A percentile compares a stretch with the other conserved stretches of the same genome.
Conservation (phyloP, 192 early-diverging fungal genomes). For the Coemansia sp. region DNA sequence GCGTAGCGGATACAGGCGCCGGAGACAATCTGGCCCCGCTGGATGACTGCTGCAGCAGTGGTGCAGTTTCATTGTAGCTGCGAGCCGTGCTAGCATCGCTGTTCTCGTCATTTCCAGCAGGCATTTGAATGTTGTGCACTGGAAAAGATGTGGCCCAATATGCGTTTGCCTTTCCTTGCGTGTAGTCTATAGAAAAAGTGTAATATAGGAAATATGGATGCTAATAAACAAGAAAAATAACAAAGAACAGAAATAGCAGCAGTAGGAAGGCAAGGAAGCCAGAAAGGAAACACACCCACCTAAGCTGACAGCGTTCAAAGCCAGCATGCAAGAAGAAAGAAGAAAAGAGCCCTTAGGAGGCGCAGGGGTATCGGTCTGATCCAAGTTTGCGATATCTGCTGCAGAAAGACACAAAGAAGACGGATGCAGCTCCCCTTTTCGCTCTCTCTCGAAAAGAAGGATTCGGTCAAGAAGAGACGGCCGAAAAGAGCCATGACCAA, state of each 20-base stretch:
- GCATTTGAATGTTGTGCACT: not conserved
- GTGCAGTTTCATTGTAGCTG: conserved; percentile 17
- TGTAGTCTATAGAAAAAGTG: not conserved
- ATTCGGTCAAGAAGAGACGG: not conserved
- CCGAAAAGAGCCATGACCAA: conserved; percentile 2
- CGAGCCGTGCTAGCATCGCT: not conserved
- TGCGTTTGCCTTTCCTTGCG: not conserved
- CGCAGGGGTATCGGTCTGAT: no score
- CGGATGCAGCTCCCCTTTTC: no score
- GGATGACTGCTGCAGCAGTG: conserved; percentile 16
- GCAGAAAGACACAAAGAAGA: no score
- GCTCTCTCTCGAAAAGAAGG: no score
- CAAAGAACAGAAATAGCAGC: not conserved
- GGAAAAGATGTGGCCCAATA: not conserved
- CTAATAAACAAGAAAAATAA: not conserved
- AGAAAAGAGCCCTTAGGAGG: not conserved
- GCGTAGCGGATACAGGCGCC: not conserved
- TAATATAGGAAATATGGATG: not conserved
- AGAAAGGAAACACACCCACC: not conserved
- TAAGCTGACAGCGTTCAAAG: no score
- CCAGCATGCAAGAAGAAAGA: not conserved
- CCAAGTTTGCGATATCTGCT: no score
- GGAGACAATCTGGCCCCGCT: conserved; percentile 9
- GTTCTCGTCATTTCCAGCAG: not conserved
- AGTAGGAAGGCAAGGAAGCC: not conserved